Conservation (phyloP, 495 filamentous ascomycete genomes). For the Copromyces sp. region DNA sequence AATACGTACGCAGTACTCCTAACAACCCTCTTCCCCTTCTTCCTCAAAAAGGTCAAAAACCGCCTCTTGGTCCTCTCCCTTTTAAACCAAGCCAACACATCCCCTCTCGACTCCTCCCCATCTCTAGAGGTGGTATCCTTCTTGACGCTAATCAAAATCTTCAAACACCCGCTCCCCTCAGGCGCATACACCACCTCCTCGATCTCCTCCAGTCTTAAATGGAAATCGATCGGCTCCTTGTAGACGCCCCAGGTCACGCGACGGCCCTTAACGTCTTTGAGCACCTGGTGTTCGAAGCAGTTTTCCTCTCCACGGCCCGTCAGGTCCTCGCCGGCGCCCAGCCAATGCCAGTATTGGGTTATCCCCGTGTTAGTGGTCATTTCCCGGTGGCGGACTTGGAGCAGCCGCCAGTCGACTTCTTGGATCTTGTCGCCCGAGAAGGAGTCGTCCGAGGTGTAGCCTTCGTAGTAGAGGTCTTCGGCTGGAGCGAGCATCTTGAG, state of each 20-base stretch:
- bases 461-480: constrained; percentile 29
- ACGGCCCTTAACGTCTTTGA: constrained; percentile 27
- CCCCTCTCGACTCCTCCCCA: constrained; percentile 15
- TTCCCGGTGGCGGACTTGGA: constrained; percentile 33
- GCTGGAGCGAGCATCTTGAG: not conserved
- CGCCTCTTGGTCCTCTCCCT: constrained; percentile 35
- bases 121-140: constrained; percentile 1
- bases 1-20: constrained; percentile 24
- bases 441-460: constrained; percentile 36
- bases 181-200: constrained; percentile 26
- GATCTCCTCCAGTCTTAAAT: constrained; percentile 27
- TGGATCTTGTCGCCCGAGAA: constrained; percentile 28
- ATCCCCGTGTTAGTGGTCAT: constrained; percentile 29
- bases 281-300: constrained; percentile 38
- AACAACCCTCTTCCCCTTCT: constrained; percentile 28
- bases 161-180: constrained; percentile 9
- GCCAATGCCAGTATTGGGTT: constrained; percentile 43
- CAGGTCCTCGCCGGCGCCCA: constrained; percentile 2
- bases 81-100: constrained; percentile 35
- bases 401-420: constrained; percentile 33
- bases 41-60: constrained; percentile 30
- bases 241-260: constrained; percentile 34
- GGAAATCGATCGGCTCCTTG: constrained; percentile 37
- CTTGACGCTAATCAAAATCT: constrained; percentile 24
- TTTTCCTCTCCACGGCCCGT: constrained; percentile 16